A percentile compares a stretch with the other conserved stretches of the same genome.
Evolutionary conservation across 2,329 filamentous ascomycete genomes (phyloP).

Genomic region (Penicillium thymicola): DNA sequence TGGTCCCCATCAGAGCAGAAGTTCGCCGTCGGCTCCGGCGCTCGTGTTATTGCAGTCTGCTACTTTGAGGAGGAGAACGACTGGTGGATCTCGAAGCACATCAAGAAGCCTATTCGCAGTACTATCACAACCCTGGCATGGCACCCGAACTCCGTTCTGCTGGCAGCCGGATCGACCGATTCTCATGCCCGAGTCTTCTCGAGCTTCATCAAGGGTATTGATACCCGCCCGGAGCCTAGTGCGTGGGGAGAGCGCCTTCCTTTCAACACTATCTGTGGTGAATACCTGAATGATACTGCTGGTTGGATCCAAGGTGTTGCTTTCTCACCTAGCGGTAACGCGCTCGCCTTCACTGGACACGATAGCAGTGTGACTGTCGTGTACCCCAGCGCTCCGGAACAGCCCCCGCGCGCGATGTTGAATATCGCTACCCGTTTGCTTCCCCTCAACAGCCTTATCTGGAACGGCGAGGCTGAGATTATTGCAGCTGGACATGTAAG

Average conservation of each 20-base stretch:
- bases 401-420: slow-evolving; percentile 84
- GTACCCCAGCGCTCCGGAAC: slow-evolving; percentile 86
- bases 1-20: slow-evolving; percentile 97
- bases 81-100: slow-evolving; percentile 99
- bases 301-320: slow-evolving; percentile 94
- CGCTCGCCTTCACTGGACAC: slow-evolving; percentile 90
- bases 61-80: slow-evolving; percentile 99
- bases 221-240: slow-evolving; percentile 77
- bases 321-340: slow-evolving; percentile 89
- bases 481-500: slow-evolving; percentile 84
- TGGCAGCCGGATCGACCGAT: slow-evolving; percentile 95
- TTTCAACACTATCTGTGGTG: slow-evolving; percentile 97
- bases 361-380: slow-evolving; percentile 97
- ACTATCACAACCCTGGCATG: slow-evolving; percentile 93
- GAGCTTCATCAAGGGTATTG: slow-evolving; percentile 92
- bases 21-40: slow-evolving; percentile 94
- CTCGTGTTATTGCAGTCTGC: slow-evolving; percentile 91
- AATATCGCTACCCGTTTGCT: slow-evolving; percentile 85
- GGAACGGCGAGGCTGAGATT: slow-evolving; percentile 88
- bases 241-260: slow-evolving; percentile 94
- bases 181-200: slow-evolving; percentile 94
- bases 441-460: slow-evolving; percentile 88
- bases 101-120: slow-evolving; percentile 98
- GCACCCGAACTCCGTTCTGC: slow-evolving; percentile 95
- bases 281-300: slow-evolving; percentile 92